Evolutionary conservation across 2,329 filamentous ascomycete species (phyloP).

Genomic region (Pseudocercospora fijiensis): DNA sequence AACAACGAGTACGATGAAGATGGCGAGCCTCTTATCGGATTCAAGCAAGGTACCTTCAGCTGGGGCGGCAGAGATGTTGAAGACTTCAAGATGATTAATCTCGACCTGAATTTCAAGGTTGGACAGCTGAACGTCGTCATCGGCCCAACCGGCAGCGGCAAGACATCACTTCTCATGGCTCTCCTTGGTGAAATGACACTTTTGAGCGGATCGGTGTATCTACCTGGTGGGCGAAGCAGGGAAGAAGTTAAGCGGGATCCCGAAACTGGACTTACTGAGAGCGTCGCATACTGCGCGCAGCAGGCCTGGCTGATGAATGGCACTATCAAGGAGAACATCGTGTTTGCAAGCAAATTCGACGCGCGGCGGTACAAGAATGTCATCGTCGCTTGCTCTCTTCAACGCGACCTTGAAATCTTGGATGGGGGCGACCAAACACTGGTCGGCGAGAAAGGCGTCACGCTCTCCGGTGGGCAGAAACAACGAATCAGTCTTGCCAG

Average conservation of each 20-base stretch:
- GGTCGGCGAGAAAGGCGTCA: constrained; percentile 96
- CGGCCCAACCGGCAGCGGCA: constrained; percentile 89
- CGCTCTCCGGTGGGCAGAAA: constrained; percentile 94
- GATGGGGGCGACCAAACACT: constrained; percentile 90
- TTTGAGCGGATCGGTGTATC: constrained; percentile 73
- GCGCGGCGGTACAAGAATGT: constrained; percentile 83
- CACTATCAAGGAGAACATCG: constrained; percentile 91
- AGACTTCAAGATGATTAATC: constrained; percentile 71
- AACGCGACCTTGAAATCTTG: constrained; percentile 87
- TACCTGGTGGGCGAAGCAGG: constrained; percentile 81
- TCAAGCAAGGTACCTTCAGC: constrained; percentile 79
- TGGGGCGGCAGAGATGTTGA: constrained; percentile 68
- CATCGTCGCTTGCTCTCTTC: constrained; percentile 83
- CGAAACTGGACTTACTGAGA: constrained; percentile 83
- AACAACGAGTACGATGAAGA: constrained; percentile 66
- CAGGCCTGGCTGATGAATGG: constrained; percentile 96
- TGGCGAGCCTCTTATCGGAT: constrained; percentile 74
- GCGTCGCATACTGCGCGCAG: constrained; percentile 93
- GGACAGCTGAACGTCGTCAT: constrained; percentile 90
- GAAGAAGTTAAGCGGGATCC: constrained; percentile 81
- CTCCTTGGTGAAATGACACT: constrained; percentile 94
- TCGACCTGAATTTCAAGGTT: constrained; percentile 78
- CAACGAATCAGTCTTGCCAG: constrained; percentile 96
- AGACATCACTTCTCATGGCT: constrained; percentile 94
- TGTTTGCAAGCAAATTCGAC: constrained; percentile 80